Evolutionary conservation across 2,329 filamentous ascomycete genomes (phyloP).

Genomic region (Diaporthe aspalathi): DNA sequence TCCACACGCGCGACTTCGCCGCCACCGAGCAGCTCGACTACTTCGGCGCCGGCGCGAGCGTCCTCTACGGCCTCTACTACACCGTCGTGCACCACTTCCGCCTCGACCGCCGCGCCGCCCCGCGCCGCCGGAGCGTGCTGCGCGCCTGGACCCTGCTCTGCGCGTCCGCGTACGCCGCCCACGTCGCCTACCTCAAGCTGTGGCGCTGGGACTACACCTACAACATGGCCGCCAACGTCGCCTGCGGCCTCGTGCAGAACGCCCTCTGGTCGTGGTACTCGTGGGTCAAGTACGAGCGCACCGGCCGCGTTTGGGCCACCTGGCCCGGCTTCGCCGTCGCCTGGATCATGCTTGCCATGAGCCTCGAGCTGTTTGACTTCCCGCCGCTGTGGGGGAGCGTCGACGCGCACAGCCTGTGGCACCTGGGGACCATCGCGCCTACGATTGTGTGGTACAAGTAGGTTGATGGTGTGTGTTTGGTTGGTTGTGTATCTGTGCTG

Average conservation of each 20-base stretch:
- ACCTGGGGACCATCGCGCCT: slow-evolving; percentile 90
- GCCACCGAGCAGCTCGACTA: slow-evolving; percentile 96
- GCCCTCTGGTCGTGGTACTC: slow-evolving; percentile 88
- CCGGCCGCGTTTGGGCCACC: slow-evolving; percentile 80
- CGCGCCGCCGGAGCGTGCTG: slow-evolving; percentile 62
- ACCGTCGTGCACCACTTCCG: slow-evolving; percentile 84
- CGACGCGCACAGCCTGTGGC: slow-evolving; percentile 96
- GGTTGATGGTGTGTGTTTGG: slow-evolving; percentile 50
- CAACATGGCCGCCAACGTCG: slow-evolving; percentile 96
- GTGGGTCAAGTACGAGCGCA: slow-evolving; percentile 76
- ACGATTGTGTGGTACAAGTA: slow-evolving; percentile 95
- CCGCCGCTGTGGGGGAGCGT: slow-evolving; percentile 83
- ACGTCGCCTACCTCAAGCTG: slow-evolving; percentile 86
- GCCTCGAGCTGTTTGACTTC: slow-evolving; percentile 94
- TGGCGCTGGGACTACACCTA: slow-evolving; percentile 96
- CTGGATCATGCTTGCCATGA: slow-evolving; percentile 94
- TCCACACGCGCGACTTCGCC: slow-evolving; percentile 89
- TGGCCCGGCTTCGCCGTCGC: slow-evolving; percentile 93
- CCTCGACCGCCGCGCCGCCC: slow-evolving; percentile 69
- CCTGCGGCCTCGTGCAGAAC: slow-evolving; percentile 83
- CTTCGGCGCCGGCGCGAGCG: slow-evolving; percentile 89
- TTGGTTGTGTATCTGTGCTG: slow-evolving; percentile 39
- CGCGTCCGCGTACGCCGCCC: slow-evolving; percentile 74
- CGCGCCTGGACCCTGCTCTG: slow-evolving; percentile 83
- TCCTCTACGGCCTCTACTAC: slow-evolving; percentile 93